phyloP scores from a whole-genome alignment of 2,329 filamentous ascomycete genomes.

The Geosmithia flava region DNA sequence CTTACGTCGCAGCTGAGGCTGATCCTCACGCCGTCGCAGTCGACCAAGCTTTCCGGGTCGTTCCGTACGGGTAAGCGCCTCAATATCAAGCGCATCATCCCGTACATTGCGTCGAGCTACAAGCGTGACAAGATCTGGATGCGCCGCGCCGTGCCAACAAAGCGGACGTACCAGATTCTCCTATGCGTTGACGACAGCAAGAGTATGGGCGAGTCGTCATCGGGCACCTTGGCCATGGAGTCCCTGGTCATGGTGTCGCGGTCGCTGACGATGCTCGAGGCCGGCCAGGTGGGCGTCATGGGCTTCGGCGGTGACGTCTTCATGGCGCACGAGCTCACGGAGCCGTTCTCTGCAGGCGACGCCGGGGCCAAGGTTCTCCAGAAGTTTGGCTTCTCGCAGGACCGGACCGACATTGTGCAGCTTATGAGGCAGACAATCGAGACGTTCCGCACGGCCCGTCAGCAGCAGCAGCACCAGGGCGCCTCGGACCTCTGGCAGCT shows the following conservation, averaged over 20 bases:
- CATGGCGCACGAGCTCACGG: slow-evolving; percentile 75
- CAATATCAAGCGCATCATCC: slow-evolving; percentile 99
- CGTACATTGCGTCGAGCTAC: slow-evolving; percentile 95
- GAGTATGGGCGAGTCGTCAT: slow-evolving; percentile 75
- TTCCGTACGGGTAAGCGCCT: slow-evolving; percentile 96
- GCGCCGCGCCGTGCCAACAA: slow-evolving; percentile 80
- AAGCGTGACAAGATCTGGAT: slow-evolving; percentile 99
- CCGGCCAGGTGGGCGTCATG: slow-evolving; percentile 81
- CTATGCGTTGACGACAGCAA: slow-evolving; percentile 93
- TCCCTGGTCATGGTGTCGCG: slow-evolving; percentile 86
- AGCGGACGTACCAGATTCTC: slow-evolving; percentile 93
- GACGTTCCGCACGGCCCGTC: slow-evolving; percentile 66
- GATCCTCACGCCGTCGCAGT: slow-evolving; percentile 86
- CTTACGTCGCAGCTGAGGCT: slow-evolving; percentile 91
- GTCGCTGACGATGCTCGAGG: slow-evolving; percentile 83
- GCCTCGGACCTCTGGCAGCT: slow-evolving; percentile 83
- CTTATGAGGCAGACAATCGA: slow-evolving; percentile 69
- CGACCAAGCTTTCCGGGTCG: slow-evolving; percentile 90
- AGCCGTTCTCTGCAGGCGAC: slow-evolving; percentile 56
- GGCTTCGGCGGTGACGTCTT: slow-evolving; percentile 79
- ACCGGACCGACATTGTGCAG: slow-evolving; percentile 71
- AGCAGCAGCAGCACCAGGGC: slow-evolving; percentile 35
- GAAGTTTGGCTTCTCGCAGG: slow-evolving; percentile 74
- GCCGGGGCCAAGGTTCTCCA: slow-evolving; percentile 76
- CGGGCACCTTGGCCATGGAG: slow-evolving; percentile 75